Percentiles rank a stretch among this genome's conserved stretches.
Evolutionary conservation across 306 rosid species (phyloP).

Genomic region (Begonia peltatifolia): DNA sequence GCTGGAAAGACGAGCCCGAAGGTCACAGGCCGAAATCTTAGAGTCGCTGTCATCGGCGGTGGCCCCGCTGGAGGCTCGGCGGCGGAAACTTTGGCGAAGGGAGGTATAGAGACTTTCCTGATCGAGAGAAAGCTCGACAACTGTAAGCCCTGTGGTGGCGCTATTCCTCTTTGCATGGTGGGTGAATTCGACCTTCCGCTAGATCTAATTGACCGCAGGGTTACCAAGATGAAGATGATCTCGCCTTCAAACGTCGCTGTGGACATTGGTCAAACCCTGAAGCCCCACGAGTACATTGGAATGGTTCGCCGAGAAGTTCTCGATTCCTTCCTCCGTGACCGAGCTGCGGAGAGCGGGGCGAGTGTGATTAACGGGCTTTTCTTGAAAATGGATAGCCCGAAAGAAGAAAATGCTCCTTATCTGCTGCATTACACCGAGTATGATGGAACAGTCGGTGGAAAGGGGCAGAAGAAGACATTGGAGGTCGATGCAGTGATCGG

Average conservation of each 20-base stretch:
- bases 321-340: slow-evolving; percentile 49
- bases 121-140: slow-evolving; percentile 88
- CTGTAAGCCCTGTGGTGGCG: slow-evolving; percentile 98
- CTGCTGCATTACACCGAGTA: slow-evolving; percentile 61
- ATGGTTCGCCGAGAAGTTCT: slow-evolving; percentile 93
- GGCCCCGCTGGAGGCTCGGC: slow-evolving; percentile 87
- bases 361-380: slow-evolving; percentile 66
- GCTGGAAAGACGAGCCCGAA: slow-evolving; percentile 60
- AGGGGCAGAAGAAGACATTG: slow-evolving; percentile 52
- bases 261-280: slow-evolving; percentile 69
- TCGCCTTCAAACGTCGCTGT: slow-evolving; percentile 97
- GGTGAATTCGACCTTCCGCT: slow-evolving; percentile 84
- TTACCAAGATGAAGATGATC: slow-evolving; percentile 96
- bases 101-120: slow-evolving; percentile 74
- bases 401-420: slow-evolving; percentile 41
- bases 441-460: slow-evolving; percentile 52
- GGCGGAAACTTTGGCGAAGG: slow-evolving; percentile 67
- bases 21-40: slow-evolving; percentile 57
- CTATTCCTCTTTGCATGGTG: slow-evolving; percentile 94
- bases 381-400: slow-evolving; percentile 73
- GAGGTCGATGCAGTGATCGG: slow-evolving; percentile 97
- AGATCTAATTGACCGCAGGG: slow-evolving; percentile 86
- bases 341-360: slow-evolving; percentile 77
- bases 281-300: slow-evolving; percentile 93
- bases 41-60: slow-evolving; percentile 79